Base-by-base conservation (phyloP, 2,329 filamentous ascomycete species). In the Exophiala oligosperma region DNA sequence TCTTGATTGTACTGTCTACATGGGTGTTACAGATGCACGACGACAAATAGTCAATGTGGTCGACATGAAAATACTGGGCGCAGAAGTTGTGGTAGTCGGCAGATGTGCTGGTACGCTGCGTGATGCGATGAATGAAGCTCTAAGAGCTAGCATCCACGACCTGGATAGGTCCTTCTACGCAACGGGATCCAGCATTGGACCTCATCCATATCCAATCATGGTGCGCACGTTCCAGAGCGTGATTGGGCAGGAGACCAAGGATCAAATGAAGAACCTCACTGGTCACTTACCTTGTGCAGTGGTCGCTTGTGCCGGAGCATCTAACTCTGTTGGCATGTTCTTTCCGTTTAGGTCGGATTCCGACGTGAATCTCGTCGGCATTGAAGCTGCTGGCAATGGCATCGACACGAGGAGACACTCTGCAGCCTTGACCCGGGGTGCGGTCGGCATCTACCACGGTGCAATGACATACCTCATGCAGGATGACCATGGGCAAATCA, bases 41-140 rank as follows among this genome's bases (percentile, higher is more conserved):
- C 87, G 94, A 67, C 94, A 99, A 75, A 93, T 93, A 1, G 82
- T 99, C 57, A 99, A 99, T 75, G 94, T 99, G 40, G 99, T 99
- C 85, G 89, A 94, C 46, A 99, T 99, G 84, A 94, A 95, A 75
- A 84, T 99, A 9, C 87, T 99, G 4, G 94, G 94, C 59, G 94
- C 94, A 50, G 88, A 89, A 67, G 94, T 99, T 44, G 84, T 99
- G 43, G 89, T 94, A 3, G 93, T 99, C 47, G 92, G 97, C 72
- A 90, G 92, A 47, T 94, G 94, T 54, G 91, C 89, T 68, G 85
- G 86, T 68, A 92, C 90, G 2, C 84, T 92, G 35, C 87, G 90
- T 57, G 90, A 93, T 69, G 90, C 93, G 2, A 93, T 97, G 76
- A 97, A 97, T 77, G 93, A 99, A 77, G 92, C 94, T 23, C 79